Base-by-base conservation (phyloP, 2,329 filamentous ascomycete species). In the Sclerotinia glacialis region DNA sequence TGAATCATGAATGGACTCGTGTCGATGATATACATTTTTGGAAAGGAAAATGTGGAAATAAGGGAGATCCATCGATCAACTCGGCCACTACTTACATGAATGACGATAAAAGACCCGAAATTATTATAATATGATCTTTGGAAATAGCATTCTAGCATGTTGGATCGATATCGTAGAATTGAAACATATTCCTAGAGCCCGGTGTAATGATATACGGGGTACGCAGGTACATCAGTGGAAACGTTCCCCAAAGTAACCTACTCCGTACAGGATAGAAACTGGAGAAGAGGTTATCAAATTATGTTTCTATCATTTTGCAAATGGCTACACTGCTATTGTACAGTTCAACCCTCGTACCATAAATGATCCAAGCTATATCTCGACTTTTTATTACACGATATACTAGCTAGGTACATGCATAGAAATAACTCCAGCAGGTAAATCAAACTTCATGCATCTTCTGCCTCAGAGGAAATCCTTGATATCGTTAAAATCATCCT, bases 21-120 rank as follows among this genome's bases (percentile, higher is more conserved):
- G 55, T 23, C 55, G 55, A 59, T 59, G 56, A 59, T 34, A 6
- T 23, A 23, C 42, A 59, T 47, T 34, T 47, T 47, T 16, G 11
- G 42, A 34, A 34, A 34, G n/a, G 26, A 7, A 47, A 47, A 34
- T 46, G 56, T 59, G 56, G 56, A 12, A 47, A 59, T 12, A 2
- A 14, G 23, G 40, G 14, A 34, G 40, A 46, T 59, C 55, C 18
- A 44, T 47, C 18, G 42, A 47, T 42, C 42, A 34, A 23, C 9
- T 31, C 18, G 47, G 42, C 40, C 26, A 59, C 56, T 34, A 34
- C 28, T 47, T 16, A 5, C 26, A n/a, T 23, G 26, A 6, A 59
- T 59, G 26, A 59, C 56, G 56, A 56, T 6, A 56, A 34, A 44
- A 42, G 26, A n/a, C 23, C 26, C 42, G 34, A 11, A 23, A 59